Base-by-base conservation (phyloP, 495 filamentous ascomycete genomes). In the Glarea lozoyensis region DNA sequence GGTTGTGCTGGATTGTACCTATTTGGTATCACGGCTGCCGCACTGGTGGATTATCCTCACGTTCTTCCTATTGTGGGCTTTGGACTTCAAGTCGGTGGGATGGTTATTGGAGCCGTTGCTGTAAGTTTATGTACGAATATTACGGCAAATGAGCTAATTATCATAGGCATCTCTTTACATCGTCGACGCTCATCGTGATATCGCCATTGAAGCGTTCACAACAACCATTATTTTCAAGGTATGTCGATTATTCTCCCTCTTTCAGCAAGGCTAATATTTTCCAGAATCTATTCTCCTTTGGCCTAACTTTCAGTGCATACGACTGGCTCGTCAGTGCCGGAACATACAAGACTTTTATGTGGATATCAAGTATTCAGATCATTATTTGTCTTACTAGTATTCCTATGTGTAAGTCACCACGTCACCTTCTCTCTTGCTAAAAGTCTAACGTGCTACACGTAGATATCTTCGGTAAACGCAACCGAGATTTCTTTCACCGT, bases 131-230 rank as follows among this genome's bases (percentile, higher is more conserved):
- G 6, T 6, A 16, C 17, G 6, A 13, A 6, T 6, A 13, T 34
- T 34, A 11, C 17, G 6, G 31, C 17, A 11, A 16, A 34, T 16
- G 4, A 39, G 81, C 86, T 1, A 13, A 7, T 34, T 34, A 6
- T 34, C n/a, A 34, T n/a, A n/a, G 35, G 35, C 35, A 5, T 37
- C 35, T 5, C 60, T 96, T n/a, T 96, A 96, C 52, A 84, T 96
- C 52, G 87, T 94, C 1, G 89, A 96, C 65, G 89, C 89, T 1
- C 88, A 95, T 62, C 81, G 88, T 9, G 78, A 87, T 42, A 81
- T 96, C 40, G 77, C 88, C 1, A 79, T 96, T 34, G 89, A 96
- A 65, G 85, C 81, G 2, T 94, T 96, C 59, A 96, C 88, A 0
- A 85, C 83, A 63, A 69, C 94, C 52, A 67, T 95, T 38, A 75